These are phyloP conservation scores for Alternaria arborescens DNA, from an alignment of 2,329 filamentous ascomycete genomes.

Conservation along the genomic window DNA sequence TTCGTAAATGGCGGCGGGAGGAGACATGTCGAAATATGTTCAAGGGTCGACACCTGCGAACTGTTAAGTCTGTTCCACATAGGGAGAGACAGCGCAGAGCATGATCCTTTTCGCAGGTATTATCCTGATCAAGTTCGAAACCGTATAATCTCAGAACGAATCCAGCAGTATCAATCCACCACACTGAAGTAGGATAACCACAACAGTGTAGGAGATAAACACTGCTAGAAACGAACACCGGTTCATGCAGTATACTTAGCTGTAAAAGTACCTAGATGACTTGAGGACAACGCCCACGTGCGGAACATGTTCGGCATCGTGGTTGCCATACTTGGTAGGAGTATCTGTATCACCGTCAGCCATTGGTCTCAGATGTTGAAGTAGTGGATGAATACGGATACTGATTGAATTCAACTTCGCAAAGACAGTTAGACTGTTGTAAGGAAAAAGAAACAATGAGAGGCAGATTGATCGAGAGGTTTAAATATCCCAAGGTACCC, in stretches of 20 bases:
- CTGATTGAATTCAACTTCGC: not conserved
- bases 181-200: not conserved
- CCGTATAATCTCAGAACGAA: slow-evolving; percentile 88
- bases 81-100: slow-evolving; percentile 65
- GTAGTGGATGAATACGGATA: slow-evolving; percentile 32
- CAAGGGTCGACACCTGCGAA: slow-evolving; percentile 41
- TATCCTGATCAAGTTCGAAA: slow-evolving; percentile 96
- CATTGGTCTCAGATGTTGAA: slow-evolving; percentile 11
- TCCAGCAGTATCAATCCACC: slow-evolving; percentile 22
- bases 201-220: slow-evolving; percentile 8
- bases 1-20: slow-evolving; percentile 72
- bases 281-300: slow-evolving; percentile 47
- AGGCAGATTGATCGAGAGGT: slow-evolving; percentile 9
- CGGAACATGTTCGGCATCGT: slow-evolving; percentile 43
- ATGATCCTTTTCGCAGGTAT: slow-evolving; percentile 99
- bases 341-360: slow-evolving; percentile 35
- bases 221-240: slow-evolving; percentile 49
- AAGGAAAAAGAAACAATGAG: slow-evolving; percentile 2
- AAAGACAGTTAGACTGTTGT: not conserved
- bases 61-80: slow-evolving; percentile 40
- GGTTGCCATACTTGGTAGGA: slow-evolving; percentile 42
- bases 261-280: slow-evolving; percentile 51
- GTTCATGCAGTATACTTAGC: slow-evolving; percentile 54
- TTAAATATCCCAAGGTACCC: slow-evolving; percentile 32
- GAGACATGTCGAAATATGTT: slow-evolving; percentile 69